A percentile compares a stretch with the other conserved stretches of the same genome.
These are phyloP conservation scores for Pseudotsuga menziesii DNA, from an alignment of 75 land plant species.

Conservation along the genomic window DNA sequence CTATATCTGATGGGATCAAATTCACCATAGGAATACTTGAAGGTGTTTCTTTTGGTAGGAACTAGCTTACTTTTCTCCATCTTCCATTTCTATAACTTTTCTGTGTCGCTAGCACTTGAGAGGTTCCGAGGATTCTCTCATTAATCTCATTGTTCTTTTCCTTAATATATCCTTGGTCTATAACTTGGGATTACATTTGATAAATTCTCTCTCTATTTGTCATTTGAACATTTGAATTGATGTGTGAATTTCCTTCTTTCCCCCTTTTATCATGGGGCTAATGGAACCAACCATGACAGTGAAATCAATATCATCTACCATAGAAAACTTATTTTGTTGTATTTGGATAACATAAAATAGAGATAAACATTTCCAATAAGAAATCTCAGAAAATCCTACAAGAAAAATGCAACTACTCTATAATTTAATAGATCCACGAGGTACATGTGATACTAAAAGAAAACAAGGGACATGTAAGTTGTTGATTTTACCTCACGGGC, in stretches of 20 bases:
- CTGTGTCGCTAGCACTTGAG: constrained; percentile 15
- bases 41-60: constrained; percentile 41
- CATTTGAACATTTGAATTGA: constrained; percentile 26
- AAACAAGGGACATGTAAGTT: neutral
- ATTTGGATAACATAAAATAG: constrained; percentile 20
- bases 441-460: neutral
- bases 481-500: constrained; percentile 43
- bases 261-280: constrained; percentile 86
- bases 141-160: constrained; percentile 10
- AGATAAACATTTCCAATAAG: constrained; percentile 59
- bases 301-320: constrained; percentile 44
- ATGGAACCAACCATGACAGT: constrained; percentile 29
- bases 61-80: constrained; percentile 30
- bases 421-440: neutral
- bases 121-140: neutral
- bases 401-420: neutral
- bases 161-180: constrained; percentile 6
- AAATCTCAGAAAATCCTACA: constrained; percentile 46
- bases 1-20: constrained; percentile 50
- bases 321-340: constrained; percentile 19
- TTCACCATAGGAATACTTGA: constrained; percentile 61
- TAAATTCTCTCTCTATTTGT: constrained; percentile 50
- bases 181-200: constrained; percentile 20
- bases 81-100: constrained; percentile 16
- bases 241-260: constrained; percentile 36